These are phyloP conservation scores for Suhomyces atakaporum DNA, from an alignment of 1,139 yeast genomes.

Conservation along the genomic window DNA sequence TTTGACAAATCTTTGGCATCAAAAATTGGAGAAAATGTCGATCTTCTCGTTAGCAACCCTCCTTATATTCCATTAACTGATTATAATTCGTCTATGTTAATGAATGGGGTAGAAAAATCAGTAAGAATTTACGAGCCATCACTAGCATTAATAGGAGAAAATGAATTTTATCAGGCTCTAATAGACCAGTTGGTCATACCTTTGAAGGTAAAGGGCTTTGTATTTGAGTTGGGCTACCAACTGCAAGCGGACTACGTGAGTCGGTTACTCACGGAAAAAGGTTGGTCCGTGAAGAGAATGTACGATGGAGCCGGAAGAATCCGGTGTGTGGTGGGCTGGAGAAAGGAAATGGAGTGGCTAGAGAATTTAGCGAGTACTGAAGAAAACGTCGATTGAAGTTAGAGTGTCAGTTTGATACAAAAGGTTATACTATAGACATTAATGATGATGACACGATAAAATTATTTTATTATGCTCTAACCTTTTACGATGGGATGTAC, in stretches of 20 bases:
- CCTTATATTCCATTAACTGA: constrained; percentile 72
- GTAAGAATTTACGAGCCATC: constrained; percentile 75
- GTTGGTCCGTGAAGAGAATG: constrained; percentile 32
- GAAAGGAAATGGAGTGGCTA: constrained; percentile 3
- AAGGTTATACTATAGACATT: too few relatives aligned
- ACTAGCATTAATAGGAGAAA: constrained; percentile 73
- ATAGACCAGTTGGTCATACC: constrained; percentile 43
- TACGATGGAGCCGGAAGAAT: constrained; percentile 33
- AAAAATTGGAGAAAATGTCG: constrained; percentile 23
- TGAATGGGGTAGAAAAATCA: constrained; percentile 51
- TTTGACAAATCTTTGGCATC: constrained; percentile 4
- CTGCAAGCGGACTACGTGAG: constrained; percentile 34
- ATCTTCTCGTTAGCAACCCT: constrained; percentile 78
- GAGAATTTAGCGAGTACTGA: too few relatives aligned
- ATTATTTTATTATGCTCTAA: too few relatives aligned
- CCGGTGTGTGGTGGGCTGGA: constrained; percentile 47
- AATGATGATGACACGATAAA: too few relatives aligned
- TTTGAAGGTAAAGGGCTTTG: constrained; percentile 39
- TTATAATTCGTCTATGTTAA: constrained; percentile 33
- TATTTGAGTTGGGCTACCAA: constrained; percentile 45
- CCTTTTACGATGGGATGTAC: too few relatives aligned
- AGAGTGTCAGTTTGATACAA: too few relatives aligned
- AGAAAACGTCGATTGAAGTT: too few relatives aligned
- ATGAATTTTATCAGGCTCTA: constrained; percentile 67
- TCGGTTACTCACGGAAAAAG: constrained; percentile 12